Base-by-base conservation (phyloP, 148 eudicot genomes). In the Salicornia ramosissima region DNA sequence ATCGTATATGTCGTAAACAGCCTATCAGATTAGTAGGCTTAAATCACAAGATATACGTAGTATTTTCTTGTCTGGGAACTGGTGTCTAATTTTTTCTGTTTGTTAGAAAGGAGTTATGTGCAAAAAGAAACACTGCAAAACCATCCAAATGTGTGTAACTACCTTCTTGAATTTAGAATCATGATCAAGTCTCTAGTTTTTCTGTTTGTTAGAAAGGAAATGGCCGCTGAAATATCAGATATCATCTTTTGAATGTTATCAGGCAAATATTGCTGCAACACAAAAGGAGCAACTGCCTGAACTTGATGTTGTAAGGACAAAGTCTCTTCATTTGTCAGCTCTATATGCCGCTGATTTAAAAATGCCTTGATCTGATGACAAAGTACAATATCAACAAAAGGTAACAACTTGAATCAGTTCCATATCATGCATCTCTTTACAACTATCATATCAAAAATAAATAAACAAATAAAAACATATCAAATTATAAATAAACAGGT, bases 91-190 rank as follows among this genome's bases (percentile, higher is more conserved):
- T n/a, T n/a, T n/a, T n/a, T n/a, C n/a, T n/a, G 29, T 24, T 10
- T 4, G 22, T 36, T 43, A 9, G 12, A 19, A 40, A 2, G 26
- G 40, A 28, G 21, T 28, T 67, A 52, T 10, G 54, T 57, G 47
- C 65, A 25, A 47, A 49, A 64, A 57, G 21, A 24, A 45, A 68
- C 43, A 33, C 18, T 29, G 52, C 52, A 74, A 51, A 50, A 66
- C n/a, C 12, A 28, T 57, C 24, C 10, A 25, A 57, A 54, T 29
- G 57, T 36, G 26, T 56, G 19, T 56, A 65, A 45, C 47, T 74
- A 92, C 98, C 98, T 93, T 80, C 77, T 93, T 33, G 98, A 93
- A 81, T 93, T 93, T 29, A 93, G 89, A 78, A 91, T 93, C 98
- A 93, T 88, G 76, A 93, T 86, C 73, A 86, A 51, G 78, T 93